Evolutionary conservation across 2,329 filamentous ascomycete species (phyloP).

Genomic region (Scedosporium apiospermum): DNA sequence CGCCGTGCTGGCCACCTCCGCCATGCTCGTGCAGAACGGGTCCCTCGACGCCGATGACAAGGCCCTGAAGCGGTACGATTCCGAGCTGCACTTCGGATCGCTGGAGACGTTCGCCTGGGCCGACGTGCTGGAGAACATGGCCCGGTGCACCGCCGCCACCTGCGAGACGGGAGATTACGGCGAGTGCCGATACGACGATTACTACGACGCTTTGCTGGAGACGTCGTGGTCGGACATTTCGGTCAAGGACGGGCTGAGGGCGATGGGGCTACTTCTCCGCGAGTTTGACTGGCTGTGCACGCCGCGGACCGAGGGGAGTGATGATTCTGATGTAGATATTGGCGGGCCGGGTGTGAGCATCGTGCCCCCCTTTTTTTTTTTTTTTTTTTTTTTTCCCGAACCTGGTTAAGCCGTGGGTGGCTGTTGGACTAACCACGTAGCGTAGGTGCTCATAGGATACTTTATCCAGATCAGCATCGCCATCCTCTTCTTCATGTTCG

Average conservation of each 20-base stretch:
- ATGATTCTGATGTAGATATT: neutral
- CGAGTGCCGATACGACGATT: neutral
- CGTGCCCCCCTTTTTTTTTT: neutral
- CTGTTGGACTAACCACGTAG: neutral
- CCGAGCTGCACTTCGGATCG: neutral
- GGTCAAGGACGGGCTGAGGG: neutral
- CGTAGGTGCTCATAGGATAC: neutral
- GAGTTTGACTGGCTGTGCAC: neutral
- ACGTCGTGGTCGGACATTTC: neutral
- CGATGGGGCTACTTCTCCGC: neutral
- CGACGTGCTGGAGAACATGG: neutral
- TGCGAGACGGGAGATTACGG: neutral
- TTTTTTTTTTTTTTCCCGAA: neutral
- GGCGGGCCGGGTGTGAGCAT: neutral
- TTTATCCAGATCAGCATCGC: slow-evolving; percentile 1
- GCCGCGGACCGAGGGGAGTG: neutral
- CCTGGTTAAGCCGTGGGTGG: neutral
- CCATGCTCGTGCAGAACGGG: neutral
- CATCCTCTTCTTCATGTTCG: neutral
- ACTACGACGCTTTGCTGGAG: neutral
- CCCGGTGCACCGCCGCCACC: neutral
- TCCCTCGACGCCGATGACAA: neutral
- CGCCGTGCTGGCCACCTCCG: neutral
- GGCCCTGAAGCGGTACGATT: neutral
- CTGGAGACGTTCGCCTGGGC: neutral